Evolutionary conservation across 2,329 filamentous ascomycete genomes (phyloP).

Genomic region (Colletotrichum sp.): DNA sequence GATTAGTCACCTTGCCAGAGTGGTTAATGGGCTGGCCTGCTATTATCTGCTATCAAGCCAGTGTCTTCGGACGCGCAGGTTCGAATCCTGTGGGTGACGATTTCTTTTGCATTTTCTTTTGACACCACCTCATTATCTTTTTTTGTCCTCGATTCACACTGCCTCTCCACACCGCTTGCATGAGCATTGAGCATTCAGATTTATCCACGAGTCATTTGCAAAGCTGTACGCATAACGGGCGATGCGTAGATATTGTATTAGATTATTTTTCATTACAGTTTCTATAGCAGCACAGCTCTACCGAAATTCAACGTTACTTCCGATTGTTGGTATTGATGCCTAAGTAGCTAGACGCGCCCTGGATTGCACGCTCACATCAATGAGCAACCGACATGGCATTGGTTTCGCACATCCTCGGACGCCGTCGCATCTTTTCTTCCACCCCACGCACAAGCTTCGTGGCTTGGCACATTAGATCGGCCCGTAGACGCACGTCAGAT

Average conservation of each 20-base stretch:
- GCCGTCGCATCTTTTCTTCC: background rate
- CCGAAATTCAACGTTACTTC: background rate
- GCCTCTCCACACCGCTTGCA: background rate
- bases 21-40: conserved; percentile 23
- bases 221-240: background rate
- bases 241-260: background rate
- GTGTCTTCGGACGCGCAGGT: conserved; percentile 22
- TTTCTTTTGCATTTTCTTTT: background rate
- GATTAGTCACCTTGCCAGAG: conserved; percentile 19
- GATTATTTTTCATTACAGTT: background rate
- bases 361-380: background rate
- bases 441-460: background rate
- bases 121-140: accelerated
- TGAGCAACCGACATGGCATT: background rate
- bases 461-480: background rate
- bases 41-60: conserved; percentile 3
- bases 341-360: background rate
- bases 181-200: background rate
- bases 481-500: background rate
- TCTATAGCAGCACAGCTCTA: background rate
- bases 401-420: background rate
- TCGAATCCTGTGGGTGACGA: conserved; percentile 22
- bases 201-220: background rate
- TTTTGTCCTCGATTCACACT: background rate
- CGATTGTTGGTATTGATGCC: background rate